Evolutionary conservation across 768 basidiomycete species (phyloP).

Genomic region (Trametopsis cervina): DNA sequence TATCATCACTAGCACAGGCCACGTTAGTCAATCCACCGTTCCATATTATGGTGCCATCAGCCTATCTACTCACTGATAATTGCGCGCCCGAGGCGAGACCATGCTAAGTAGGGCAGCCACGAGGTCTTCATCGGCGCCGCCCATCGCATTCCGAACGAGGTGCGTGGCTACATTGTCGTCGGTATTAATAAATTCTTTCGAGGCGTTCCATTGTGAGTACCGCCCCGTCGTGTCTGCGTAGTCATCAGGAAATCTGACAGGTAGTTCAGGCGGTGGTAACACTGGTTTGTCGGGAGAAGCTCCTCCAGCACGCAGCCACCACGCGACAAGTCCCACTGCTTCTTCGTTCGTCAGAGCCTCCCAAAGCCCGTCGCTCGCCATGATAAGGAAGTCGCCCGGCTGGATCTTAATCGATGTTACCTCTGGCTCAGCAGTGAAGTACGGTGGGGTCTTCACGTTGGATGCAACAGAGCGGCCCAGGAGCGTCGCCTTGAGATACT

Average conservation of each 20-base stretch:
- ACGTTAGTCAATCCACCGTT: not conserved
- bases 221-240: slow-evolving; percentile 29
- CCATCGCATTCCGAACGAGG: slow-evolving; percentile 46
- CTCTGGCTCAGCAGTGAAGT: slow-evolving; percentile 46
- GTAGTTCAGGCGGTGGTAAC: slow-evolving; percentile 6
- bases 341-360: slow-evolving; percentile 49
- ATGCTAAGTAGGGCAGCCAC: not conserved
- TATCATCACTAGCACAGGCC: not conserved
- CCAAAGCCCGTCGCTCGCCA: slow-evolving; percentile 48
- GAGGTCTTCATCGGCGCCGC: slow-evolving; percentile 33
- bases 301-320: slow-evolving; percentile 31
- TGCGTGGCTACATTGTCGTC: slow-evolving; percentile 44
- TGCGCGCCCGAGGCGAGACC: not conserved
- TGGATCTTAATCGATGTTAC: slow-evolving; percentile 36
- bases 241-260: slow-evolving; percentile 6
- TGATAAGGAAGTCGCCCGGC: slow-evolving; percentile 45
- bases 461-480: slow-evolving; percentile 27
- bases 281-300: not conserved
- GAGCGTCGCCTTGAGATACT: slow-evolving; percentile 28
- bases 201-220: too few species aligned
- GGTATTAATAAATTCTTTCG: slow-evolving; percentile 34
- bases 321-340: slow-evolving; percentile 45
- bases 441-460: slow-evolving; percentile 39
- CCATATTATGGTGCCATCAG: not conserved
- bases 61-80: not conserved